Evolutionary conservation across 352 stramenopile species (phyloP).

Genomic region (Phytophthora pseudosyringae): DNA sequence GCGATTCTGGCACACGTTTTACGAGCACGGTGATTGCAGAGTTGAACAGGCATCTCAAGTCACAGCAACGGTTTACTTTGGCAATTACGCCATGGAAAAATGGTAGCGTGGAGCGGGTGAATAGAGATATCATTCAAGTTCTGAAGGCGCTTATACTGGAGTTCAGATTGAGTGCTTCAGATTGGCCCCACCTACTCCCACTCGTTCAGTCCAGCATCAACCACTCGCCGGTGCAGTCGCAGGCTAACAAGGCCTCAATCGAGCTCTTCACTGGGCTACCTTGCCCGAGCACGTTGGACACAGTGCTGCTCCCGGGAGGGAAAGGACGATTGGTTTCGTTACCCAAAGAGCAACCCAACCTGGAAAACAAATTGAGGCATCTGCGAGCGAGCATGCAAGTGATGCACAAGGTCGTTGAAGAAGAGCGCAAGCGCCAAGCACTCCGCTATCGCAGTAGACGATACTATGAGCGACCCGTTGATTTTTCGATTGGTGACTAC

Average conservation of each 20-base stretch:
- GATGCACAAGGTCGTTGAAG: not conserved
- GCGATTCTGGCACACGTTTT: not conserved
- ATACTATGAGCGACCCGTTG: not conserved
- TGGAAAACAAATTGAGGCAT: not conserved
- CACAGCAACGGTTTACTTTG: not conserved
- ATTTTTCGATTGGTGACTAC: not conserved
- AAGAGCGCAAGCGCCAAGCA: not conserved
- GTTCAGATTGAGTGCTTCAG: not conserved
- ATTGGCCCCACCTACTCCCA: not conserved
- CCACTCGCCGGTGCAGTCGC: not conserved
- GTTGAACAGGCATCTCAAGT: not conserved
- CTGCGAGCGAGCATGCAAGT: not conserved
- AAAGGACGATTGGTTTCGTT: not conserved
- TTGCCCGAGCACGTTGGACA: not conserved
- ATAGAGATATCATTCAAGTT: conserved; percentile 9
- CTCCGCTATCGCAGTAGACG: not conserved
- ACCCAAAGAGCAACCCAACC: not conserved
- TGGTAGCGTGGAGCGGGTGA: not conserved
- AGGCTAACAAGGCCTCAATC: not conserved
- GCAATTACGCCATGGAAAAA: not conserved
- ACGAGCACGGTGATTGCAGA: conserved; percentile 1
- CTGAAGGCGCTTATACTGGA: conserved; percentile 6
- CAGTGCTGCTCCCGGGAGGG: not conserved
- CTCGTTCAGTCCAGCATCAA: not conserved
- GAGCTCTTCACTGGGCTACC: not conserved